phyloP scores from a whole-genome alignment of 768 basidiomycete genomes.

The Mycena capillaripes region DNA sequence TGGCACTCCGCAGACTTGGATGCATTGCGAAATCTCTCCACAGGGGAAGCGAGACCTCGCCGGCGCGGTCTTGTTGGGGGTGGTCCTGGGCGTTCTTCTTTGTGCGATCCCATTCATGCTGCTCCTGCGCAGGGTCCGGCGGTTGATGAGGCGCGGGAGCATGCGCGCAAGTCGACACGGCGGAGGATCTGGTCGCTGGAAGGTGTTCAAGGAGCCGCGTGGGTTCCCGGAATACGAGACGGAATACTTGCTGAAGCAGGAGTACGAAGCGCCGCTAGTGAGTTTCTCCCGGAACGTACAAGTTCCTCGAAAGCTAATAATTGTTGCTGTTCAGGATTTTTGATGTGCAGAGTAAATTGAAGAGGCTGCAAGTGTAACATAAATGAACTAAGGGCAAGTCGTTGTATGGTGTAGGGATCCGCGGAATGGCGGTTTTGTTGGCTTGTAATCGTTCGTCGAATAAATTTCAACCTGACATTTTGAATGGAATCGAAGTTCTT shows the following conservation, averaged over 20 bases:
- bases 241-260: conserved; percentile 12
- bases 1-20: neutral
- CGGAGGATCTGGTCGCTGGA: neutral
- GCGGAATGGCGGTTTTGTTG: no score
- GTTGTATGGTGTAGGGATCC: no score
- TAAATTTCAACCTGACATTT: no score
- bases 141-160: conserved; percentile 5
- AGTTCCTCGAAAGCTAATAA: neutral
- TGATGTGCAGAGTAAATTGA: neutral
- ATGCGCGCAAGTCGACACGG: neutral
- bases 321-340: neutral
- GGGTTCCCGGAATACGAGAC: conserved; percentile 14
- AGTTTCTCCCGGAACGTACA: neutral
- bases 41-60: neutral
- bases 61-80: conserved; percentile 6
- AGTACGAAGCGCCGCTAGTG: conserved; percentile 2
- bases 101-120: conserved; percentile 21
- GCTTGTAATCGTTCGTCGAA: no score
- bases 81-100: conserved; percentile 13
- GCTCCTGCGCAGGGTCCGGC: conserved; percentile 18
- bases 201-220: neutral
- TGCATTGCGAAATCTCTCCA: conserved; percentile 23
- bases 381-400: no score
- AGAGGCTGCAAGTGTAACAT: no score
- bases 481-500: no score